Evolutionary conservation across 1,139 yeast genomes (phyloP).

Genomic region (Geotrichum klebahnii): DNA sequence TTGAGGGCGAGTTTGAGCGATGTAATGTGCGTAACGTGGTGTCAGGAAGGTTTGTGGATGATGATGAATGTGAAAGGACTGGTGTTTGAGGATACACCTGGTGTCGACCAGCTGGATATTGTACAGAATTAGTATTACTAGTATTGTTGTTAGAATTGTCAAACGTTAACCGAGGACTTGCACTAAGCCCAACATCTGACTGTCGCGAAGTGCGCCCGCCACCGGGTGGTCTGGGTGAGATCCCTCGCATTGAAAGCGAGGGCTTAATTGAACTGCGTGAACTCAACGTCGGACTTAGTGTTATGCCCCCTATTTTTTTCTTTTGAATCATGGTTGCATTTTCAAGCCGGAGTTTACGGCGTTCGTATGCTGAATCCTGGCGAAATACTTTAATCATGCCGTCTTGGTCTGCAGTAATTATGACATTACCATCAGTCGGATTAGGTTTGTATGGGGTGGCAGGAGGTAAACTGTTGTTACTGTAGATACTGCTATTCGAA

Average conservation of each 20-base stretch:
- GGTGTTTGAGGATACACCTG: too few species aligned
- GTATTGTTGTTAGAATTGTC: too few species aligned
- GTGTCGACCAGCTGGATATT: too few species aligned
- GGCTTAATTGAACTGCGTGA: too few species aligned
- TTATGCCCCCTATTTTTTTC: slow-evolving; percentile 10
- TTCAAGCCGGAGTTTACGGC: slow-evolving; percentile 26
- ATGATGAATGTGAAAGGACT: too few species aligned
- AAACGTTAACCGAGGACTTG: too few species aligned
- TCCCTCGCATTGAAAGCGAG: not conserved
- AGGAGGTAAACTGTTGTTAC: not conserved
- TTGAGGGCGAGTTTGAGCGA: too few species aligned
- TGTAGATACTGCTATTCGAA: not conserved
- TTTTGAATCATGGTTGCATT: slow-evolving; percentile 14
- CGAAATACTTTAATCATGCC: slow-evolving; percentile 76
- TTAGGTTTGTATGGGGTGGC: not conserved
- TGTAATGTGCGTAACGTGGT: too few species aligned
- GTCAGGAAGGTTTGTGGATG: too few species aligned
- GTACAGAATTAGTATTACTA: too few species aligned
- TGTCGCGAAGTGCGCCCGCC: slow-evolving; percentile 3
- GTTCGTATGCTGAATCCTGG: slow-evolving; percentile 59
- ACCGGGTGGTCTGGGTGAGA: too few species aligned
- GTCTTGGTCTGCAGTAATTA: slow-evolving; percentile 70
- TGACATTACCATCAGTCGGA: slow-evolving; percentile 43
- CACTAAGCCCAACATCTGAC: slow-evolving; percentile 1
- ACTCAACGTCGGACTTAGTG: slow-evolving; percentile 13